Evolutionary conservation across 2,329 filamentous ascomycete genomes (phyloP), one percentile per base, ranked within the genome.

Genomic region (Xylaria hypoxylon): DNA sequence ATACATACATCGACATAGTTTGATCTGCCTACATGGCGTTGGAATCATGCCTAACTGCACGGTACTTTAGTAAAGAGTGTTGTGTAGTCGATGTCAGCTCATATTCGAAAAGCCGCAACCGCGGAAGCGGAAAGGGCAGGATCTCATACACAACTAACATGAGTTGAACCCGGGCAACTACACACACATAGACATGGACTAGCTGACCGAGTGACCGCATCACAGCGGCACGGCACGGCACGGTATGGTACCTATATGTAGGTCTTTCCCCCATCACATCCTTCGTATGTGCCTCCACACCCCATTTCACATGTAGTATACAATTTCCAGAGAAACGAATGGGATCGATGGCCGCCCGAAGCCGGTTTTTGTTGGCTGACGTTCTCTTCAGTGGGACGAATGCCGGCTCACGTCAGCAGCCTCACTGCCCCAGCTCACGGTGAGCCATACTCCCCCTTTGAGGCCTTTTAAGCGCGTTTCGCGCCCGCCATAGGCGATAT

Each of bases 401-500:
- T 67, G 58, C 66, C 62, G 66, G 51, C 53, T 68, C 62, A 65
- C 66, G 66, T 68, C 66, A 68, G 66, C 66, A 68, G 66, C 66
- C 62, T 65, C 44, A 48, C 44, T 52, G 13, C 38, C 19, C 31
- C 45, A 59, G 57, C 52, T 53, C 40, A 48, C 55, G 42, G 33
- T 38, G 40, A 50, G n/a, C 42, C 19, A 13, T 48, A 48, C 11
- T 65, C 50, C 44, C 33, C 50, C 42, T 44, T 60, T n/a, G 7
- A 26, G 15, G 7, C 24, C 19, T 38, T 47, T 59, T 62, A 66
- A 62, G 59, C 64, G 64, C 64, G 57, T 7, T 58, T 62, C 40
- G 52, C 64, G 64, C 64, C 53, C 59, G 8, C 52, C 22, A 13
- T 2, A 38, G 35, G 10, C 5, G 62, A 52, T n/a, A 33, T 33